Percentiles rank a stretch among this genome's conserved stretches.
Evolutionary conservation across 805 yeast species (phyloP).

Genomic region (Wickerhamomyces kurtzmanii): DNA sequence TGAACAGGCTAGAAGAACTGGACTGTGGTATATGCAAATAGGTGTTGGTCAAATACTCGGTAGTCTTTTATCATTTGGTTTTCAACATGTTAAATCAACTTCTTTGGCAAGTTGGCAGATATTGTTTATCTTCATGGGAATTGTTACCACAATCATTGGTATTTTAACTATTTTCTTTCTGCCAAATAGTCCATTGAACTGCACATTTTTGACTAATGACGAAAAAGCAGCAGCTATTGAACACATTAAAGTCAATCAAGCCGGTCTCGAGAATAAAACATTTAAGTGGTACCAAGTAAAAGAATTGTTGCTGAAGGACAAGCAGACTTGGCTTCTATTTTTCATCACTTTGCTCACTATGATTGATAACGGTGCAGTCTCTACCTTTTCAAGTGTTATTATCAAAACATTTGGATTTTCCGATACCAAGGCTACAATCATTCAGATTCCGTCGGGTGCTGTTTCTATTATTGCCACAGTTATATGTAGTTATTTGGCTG

Average conservation of each 20-base stretch:
- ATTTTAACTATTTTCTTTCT: constrained; percentile 19
- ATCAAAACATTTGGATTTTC: constrained; percentile 41
- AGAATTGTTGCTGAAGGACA: constrained; percentile 34
- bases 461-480: constrained; percentile 19
- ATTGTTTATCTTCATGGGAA: constrained; percentile 31
- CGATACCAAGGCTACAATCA: constrained; percentile 25
- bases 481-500: constrained; percentile 2
- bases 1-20: constrained; percentile 15
- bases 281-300: constrained; percentile 31
- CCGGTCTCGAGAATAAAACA: constrained; percentile 38
- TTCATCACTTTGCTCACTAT: constrained; percentile 34
- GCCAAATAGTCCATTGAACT: constrained; percentile 29
- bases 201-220: constrained; percentile 26
- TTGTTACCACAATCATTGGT: constrained; percentile 28
- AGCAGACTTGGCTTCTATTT: constrained; percentile 39
- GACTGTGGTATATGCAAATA: constrained; percentile 17
- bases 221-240: constrained; percentile 35
- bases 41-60: constrained; percentile 21
- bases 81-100: constrained; percentile 24
- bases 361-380: constrained; percentile 39
- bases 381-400: constrained; percentile 40
- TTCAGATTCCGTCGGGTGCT: constrained; percentile 35
- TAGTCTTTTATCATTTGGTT: constrained; percentile 21
- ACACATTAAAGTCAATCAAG: constrained; percentile 34
- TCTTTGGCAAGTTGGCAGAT: constrained; percentile 31